Evolutionary conservation across 2,329 filamentous ascomycete species (phyloP), one percentile per base, ranked within the genome.

Genomic region (Ascochyta pisi): DNA sequence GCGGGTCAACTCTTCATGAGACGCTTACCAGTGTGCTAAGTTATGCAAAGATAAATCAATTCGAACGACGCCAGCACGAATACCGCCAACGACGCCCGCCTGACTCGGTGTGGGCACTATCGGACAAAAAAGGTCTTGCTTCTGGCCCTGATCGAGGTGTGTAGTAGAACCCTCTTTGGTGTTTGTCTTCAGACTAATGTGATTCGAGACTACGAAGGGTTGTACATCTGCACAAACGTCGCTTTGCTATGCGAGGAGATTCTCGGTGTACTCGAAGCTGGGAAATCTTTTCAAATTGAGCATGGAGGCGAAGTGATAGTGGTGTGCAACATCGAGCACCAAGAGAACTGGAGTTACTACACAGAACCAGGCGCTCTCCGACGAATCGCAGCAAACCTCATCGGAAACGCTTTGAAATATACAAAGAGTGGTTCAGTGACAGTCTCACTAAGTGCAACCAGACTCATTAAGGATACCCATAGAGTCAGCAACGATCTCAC

Each of bases 1-100:
- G 80, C 31, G 81, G 79, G 1, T 66, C 76, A 9, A 83, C 81
- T 2, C 64, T 83, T 9, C 60, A 83, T n/a, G 80, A 82, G 35
- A 73, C 66, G 9, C 64, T 73, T 24, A 60, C 71, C 9, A 65
- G 70, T 44, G 56, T 62, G 6, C 35, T 65, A 4, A 53, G 57
- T 34, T 65, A 59, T 16, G 58, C 58, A 16, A 64, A 65, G 40
- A 62, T 65, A 24, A 64, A 64, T 29, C 42, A 57, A n/a, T 51
- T 57, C 29, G 48, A 57, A 82, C 34, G 83, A 79, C 41, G 75
- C 78, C 27, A 73, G 34, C 48, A 60, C 15, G 31, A 57, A 34
- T 56, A 52, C 23, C 58, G 61, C 24, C 44, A 62, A 33, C 12
- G 50, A 27, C 51, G 23, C 27, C 39, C 54, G 3, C 54, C 54